Evolutionary conservation across 768 basidiomycete genomes (phyloP).

Genomic region (Naganishia vaughanmartiniae): DNA sequence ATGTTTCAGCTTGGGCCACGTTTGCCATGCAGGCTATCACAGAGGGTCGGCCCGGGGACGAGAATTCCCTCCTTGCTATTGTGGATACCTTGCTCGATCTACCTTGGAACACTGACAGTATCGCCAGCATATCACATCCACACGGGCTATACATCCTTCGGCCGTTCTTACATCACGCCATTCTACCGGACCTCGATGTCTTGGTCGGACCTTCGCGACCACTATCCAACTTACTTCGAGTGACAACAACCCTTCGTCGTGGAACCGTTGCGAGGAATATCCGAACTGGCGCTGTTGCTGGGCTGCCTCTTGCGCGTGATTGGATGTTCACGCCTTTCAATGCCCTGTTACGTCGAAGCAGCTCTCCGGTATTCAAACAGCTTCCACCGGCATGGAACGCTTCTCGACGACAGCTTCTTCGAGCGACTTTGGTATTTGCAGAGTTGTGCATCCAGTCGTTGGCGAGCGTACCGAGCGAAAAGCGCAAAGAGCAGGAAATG

Average conservation of each 20-base stretch:
- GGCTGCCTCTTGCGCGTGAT: conserved; percentile 57
- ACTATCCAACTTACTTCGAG: conserved; percentile 52
- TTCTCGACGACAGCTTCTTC: conserved; percentile 73
- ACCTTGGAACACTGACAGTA: not conserved
- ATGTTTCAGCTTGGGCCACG: conserved; percentile 61
- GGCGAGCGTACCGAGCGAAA: conserved; percentile 50
- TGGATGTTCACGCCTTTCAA: conserved; percentile 71
- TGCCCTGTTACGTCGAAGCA: conserved; percentile 75
- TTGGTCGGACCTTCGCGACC: conserved; percentile 39
- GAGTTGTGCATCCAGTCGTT: conserved; percentile 52
- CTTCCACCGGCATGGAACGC: conserved; percentile 72
- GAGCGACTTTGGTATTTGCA: conserved; percentile 66
- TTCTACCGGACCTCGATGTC: conserved; percentile 40
- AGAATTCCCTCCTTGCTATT: conserved; percentile 58
- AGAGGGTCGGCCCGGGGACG: conserved; percentile 67
- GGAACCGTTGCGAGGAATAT: conserved; percentile 50
- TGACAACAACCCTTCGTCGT: conserved; percentile 59
- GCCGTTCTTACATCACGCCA: conserved; percentile 47
- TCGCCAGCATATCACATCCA: conserved; percentile 34
- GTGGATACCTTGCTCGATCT: conserved; percentile 41
- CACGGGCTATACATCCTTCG: conserved; percentile 48
- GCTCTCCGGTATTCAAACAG: conserved; percentile 66
- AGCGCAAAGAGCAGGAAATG: not conserved
- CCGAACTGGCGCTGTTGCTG: conserved; percentile 54
- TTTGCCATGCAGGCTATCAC: conserved; percentile 42